A percentile compares a stretch with the other conserved stretches of the same genome.
These are phyloP conservation scores for Xanthoconium purpureum DNA, from an alignment of 768 basidiomycete species.

Conservation along the genomic window DNA sequence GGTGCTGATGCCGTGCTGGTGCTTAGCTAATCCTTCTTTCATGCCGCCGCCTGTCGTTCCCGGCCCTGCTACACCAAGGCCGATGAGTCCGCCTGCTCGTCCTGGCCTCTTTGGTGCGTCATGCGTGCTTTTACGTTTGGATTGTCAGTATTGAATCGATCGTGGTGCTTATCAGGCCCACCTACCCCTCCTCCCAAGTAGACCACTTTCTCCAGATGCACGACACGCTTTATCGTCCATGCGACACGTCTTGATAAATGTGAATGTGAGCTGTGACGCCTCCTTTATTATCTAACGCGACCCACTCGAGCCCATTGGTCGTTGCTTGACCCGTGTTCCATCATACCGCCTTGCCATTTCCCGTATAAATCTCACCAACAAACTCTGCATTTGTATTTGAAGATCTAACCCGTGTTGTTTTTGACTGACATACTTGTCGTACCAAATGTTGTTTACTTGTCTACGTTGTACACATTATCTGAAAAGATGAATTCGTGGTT, in stretches of 20 bases:
- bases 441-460: not conserved
- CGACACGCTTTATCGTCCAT: not conserved
- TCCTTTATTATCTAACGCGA: slow-evolving; percentile 4
- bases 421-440: slow-evolving; percentile 1
- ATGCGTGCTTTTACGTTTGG: not conserved
- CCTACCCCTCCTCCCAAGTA: slow-evolving; percentile 47
- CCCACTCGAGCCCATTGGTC: too few species aligned
- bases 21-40: slow-evolving; percentile 60
- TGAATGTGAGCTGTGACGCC: not conserved
- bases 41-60: slow-evolving; percentile 51
- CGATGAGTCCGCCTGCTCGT: slow-evolving; percentile 49
- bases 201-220: not conserved
- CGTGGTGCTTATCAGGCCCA: slow-evolving; percentile 33
- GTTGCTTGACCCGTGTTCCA: not conserved
- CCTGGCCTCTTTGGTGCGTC: slow-evolving; percentile 63
- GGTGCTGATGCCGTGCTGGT: not conserved
- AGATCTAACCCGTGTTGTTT: not conserved
- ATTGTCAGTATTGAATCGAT: not conserved
- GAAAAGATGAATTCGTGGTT: not conserved
- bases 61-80: slow-evolving; percentile 29
- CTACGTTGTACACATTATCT: not conserved
- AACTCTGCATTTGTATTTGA: slow-evolving; percentile 1
- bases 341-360: not conserved
- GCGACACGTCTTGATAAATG: not conserved
- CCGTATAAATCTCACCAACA: not conserved